Percentiles rank a stretch among this genome's conserved stretches.
Evolutionary conservation across 2,329 filamentous ascomycete genomes (phyloP).

Genomic region (Podosphaera aphanis): DNA sequence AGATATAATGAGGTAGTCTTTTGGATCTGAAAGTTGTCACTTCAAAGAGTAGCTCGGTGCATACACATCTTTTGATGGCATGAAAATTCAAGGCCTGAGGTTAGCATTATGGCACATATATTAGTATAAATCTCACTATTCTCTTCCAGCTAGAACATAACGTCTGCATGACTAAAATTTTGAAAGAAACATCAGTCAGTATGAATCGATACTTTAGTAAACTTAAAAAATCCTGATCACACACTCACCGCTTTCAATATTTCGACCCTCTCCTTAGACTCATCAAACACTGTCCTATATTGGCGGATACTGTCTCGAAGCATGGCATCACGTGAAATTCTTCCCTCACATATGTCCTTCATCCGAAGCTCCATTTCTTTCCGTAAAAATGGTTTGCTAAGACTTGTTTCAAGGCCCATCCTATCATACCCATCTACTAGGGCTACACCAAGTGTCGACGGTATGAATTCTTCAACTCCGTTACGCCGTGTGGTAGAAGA

Average conservation of each 20-base stretch:
- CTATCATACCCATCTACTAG: constrained; percentile 86
- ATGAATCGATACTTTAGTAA: background rate
- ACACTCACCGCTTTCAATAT: constrained; percentile 35
- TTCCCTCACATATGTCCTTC: constrained; percentile 87
- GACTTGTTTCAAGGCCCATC: constrained; percentile 76
- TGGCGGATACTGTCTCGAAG: constrained; percentile 65
- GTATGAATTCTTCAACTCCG: constrained; percentile 64
- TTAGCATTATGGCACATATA: no score
- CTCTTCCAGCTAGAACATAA: constrained; percentile 9
- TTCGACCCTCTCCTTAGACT: constrained; percentile 54
- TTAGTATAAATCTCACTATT: no score
- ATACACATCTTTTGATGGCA: no score
- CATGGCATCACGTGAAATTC: constrained; percentile 48
- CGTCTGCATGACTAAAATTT: constrained; percentile 11
- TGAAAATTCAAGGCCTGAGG: no score
- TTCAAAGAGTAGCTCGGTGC: no score
- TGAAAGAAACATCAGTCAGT: constrained; percentile 4
- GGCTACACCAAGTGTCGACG: constrained; percentile 73
- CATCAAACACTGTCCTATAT: constrained; percentile 68
- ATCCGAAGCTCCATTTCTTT: constrained; percentile 97
- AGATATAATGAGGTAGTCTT: no score
- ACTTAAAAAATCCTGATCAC: background rate
- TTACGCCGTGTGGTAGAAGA: constrained; percentile 19
- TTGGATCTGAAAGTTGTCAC: no score
- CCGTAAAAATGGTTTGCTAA: constrained; percentile 84